phyloP scores from a whole-genome alignment of 306 rosid species.

The Quercus parvula region DNA sequence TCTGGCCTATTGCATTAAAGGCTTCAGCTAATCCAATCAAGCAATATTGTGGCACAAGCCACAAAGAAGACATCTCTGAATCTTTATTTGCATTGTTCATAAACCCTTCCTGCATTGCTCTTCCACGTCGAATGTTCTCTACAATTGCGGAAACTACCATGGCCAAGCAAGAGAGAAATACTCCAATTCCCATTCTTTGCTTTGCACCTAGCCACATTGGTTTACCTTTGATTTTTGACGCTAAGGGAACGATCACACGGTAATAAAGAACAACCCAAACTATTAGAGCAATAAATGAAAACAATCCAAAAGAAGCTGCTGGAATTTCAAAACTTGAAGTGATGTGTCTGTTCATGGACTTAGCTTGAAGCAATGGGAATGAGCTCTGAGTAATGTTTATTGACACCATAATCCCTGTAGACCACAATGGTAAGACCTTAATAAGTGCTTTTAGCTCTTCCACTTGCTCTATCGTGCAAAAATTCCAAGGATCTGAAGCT shows the following conservation, averaged over 20 bases:
- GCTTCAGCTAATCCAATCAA: constrained; percentile 63
- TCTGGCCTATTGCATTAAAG: constrained; percentile 52
- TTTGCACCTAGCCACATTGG: constrained; percentile 38
- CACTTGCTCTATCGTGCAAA: constrained; percentile 68
- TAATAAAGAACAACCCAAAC: constrained; percentile 54
- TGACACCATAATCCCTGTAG: constrained; percentile 46
- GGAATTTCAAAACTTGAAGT: constrained; percentile 54
- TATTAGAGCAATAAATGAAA: constrained; percentile 35
- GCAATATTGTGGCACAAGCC: constrained; percentile 55
- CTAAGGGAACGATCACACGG: constrained; percentile 48
- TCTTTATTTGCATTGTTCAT: constrained; percentile 34
- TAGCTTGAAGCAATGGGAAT: constrained; percentile 58
- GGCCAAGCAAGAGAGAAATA: constrained; percentile 38
- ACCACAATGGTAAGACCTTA: constrained; percentile 64
- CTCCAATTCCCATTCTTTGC: constrained; percentile 58
- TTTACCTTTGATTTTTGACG: constrained; percentile 45
- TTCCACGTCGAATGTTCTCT: constrained; percentile 37
- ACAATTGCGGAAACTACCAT: constrained; percentile 45
- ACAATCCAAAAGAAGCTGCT: constrained; percentile 54
- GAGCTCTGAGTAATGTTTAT: constrained; percentile 45
- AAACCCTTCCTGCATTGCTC: constrained; percentile 35
- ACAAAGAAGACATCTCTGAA: constrained; percentile 54
- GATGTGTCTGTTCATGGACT: constrained; percentile 56
- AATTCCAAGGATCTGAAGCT: constrained; percentile 47
- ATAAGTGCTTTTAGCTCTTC: constrained; percentile 64